Conservation (phyloP, 176 grass and related monocot species). For the Carex littledalei region DNA sequence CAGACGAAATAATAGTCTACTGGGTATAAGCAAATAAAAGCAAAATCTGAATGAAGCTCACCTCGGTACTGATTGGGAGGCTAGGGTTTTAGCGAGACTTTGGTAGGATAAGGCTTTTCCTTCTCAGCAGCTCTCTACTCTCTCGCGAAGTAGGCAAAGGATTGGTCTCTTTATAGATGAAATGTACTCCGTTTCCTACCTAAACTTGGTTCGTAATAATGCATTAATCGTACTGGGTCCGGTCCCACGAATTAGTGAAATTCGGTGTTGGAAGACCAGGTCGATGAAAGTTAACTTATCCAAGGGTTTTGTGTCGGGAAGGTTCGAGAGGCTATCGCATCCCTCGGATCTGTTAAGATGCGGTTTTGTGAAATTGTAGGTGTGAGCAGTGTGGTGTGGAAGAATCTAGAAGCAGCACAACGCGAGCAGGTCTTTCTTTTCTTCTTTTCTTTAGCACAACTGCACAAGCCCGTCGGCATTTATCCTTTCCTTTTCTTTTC, state of each 20-base stretch:
- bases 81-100: slow-evolving; percentile 28
- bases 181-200: not conserved
- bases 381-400: not conserved
- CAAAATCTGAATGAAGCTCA: slow-evolving; percentile 1
- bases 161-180: slow-evolving; percentile 32
- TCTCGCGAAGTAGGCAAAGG: not conserved
- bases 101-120: slow-evolving; percentile 5
- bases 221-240: not conserved
- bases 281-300: not conserved
- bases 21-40: not conserved
- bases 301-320: slow-evolving; percentile 29
- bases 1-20: not conserved
- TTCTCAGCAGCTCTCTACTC: not conserved
- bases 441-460: too few relatives aligned
- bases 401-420: slow-evolving; percentile 19
- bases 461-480: not conserved
- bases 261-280: not conserved
- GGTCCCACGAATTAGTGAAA: not conserved
- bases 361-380: not conserved
- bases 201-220: not conserved
- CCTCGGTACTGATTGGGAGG: not conserved
- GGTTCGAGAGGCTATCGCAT: slow-evolving; percentile 21
- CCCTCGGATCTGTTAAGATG: slow-evolving; percentile 20
- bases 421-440: not conserved
- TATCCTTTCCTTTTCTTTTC: not conserved